Percentiles rank a stretch among this genome's conserved stretches.
phyloP scores from a whole-genome alignment of 169 alveolate genomes.

The Cryptosporidium meleagridis region DNA sequence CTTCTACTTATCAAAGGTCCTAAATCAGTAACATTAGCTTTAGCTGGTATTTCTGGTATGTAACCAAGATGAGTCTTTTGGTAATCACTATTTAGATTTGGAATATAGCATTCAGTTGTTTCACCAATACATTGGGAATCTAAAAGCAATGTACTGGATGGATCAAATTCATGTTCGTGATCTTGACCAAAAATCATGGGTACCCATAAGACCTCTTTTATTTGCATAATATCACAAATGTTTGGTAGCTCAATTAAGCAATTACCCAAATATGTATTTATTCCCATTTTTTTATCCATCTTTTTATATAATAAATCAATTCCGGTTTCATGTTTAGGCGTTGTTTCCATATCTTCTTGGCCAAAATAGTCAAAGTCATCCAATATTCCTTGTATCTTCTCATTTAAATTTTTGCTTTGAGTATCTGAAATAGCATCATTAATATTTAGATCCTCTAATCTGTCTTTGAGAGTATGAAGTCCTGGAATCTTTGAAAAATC shows the following conservation, averaged over 20 bases:
- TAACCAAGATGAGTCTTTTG: constrained; percentile 60
- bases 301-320: neutral
- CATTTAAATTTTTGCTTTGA: neutral
- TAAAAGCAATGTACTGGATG: constrained; percentile 1
- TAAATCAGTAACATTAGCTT: neutral
- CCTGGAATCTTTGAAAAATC: neutral
- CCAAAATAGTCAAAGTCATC: constrained; percentile 27
- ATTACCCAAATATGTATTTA: neutral
- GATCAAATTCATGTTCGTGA: neutral
- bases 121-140: neutral
- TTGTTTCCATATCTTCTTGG: constrained; percentile 1
- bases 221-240: constrained; percentile 14
- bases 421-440: neutral
- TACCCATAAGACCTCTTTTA: constrained; percentile 24
- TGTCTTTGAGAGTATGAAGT: neutral
- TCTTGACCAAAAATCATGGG: constrained; percentile 35
- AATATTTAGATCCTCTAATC: neutral
- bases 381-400: constrained; percentile 17
- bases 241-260: constrained; percentile 40
- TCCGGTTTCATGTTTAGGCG: neutral
- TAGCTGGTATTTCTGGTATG: constrained; percentile 32
- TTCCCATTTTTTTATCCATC: neutral
- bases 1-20: neutral
- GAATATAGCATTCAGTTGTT: neutral
- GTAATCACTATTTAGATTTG: constrained; percentile 22